Base-by-base conservation (phyloP, 768 basidiomycete species). In the Tricholoma hemisulphureum region DNA sequence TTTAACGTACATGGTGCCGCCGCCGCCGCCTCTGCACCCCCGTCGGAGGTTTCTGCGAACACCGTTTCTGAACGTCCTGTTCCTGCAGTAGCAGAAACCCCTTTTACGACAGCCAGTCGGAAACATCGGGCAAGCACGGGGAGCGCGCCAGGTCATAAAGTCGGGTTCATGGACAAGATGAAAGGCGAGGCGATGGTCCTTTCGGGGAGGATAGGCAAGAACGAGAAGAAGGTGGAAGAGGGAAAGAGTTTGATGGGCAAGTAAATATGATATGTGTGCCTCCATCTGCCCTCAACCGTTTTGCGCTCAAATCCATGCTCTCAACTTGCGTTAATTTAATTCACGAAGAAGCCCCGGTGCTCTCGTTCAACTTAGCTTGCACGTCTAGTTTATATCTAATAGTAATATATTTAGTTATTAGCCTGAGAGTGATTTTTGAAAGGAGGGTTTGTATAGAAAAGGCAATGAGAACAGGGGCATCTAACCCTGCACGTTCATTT, bases 151-250 rank as follows among this genome's bases (percentile, higher is more conserved):
- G 51, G 56, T 24, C 53, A 50, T 34, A 75, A 72, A 35, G 58
- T 62, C 2, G 67, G 66, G 9, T 69, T 77, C 11, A 66, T 74
- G 63, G 62, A 69, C 16, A 77, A 73, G 66, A 45, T 77, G 20
- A 74, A 73, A 54, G 75, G 75, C 0, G 73, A 77, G 66, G 70
- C 68, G 50, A 76, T 75, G 61, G 63, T 75, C 2, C 55, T 77
- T 28, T 63, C 66, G 1, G 75, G 75, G 6, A 77, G 75, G 63
- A 35, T 77, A 55, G 69, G 62, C 0, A 61, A 70, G 32, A 69
- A 77, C 29, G 73, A 75, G 58, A 66, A 66, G 58, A 74, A 72
- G 65, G 63, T 77, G 6, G 73, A 75, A 60, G 69, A 74, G 55
- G 76, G 76, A 6, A 69, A 58, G 63, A 67, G 62, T 51, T 53